Evolutionary conservation across 306 rosid genomes (phyloP).

Genomic region (Begonia masoniana): DNA sequence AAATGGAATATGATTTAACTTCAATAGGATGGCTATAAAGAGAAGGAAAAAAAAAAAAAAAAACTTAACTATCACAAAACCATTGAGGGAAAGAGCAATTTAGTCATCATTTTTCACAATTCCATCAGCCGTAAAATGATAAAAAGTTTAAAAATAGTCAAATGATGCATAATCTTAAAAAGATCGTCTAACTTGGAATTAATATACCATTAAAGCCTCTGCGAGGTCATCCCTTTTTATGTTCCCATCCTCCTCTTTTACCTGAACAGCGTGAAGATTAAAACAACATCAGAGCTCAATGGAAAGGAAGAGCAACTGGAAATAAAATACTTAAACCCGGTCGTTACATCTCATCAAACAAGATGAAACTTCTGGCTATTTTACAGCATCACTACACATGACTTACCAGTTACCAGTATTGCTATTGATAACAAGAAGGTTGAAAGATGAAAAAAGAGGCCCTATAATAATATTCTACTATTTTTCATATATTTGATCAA

Average conservation of each 20-base stretch:
- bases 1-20: too few relatives aligned
- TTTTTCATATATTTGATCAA: slow-evolving; percentile 9
- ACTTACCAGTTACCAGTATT: not conserved
- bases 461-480: not conserved
- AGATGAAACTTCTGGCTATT: too few relatives aligned
- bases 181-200: not conserved
- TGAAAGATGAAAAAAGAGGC: not conserved
- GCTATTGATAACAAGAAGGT: not conserved
- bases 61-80: too few relatives aligned
- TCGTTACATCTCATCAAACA: too few relatives aligned
- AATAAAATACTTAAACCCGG: not conserved
- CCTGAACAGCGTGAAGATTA: slow-evolving; percentile 29
- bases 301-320: slow-evolving; percentile 8
- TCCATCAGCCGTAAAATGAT: too few relatives aligned
- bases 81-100: too few relatives aligned
- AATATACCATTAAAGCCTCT: slow-evolving; percentile 68
- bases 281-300: slow-evolving; percentile 16
- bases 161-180: too few relatives aligned
- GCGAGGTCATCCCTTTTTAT: slow-evolving; percentile 75
- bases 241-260: slow-evolving; percentile 39
- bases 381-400: not conserved
- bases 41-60: too few relatives aligned
- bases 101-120: too few relatives aligned
- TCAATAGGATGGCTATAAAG: too few relatives aligned
- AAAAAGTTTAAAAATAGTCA: too few relatives aligned